phyloP scores from a whole-genome alignment of 139 green algal genomes.

The Chlamydomonas sphaeroides region DNA sequence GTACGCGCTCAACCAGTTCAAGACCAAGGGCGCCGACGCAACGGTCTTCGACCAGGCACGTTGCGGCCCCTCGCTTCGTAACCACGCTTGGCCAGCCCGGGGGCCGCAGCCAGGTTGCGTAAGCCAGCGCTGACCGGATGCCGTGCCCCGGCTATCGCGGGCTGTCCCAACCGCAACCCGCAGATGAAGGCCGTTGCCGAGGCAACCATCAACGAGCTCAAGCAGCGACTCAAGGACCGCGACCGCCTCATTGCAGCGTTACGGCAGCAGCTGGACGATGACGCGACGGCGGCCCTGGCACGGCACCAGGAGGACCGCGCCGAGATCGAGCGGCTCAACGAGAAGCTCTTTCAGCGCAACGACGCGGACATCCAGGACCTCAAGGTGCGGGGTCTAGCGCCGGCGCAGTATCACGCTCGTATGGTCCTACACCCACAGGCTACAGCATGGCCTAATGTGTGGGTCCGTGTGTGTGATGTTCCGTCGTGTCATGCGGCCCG shows the following conservation, averaged over 20 bases:
- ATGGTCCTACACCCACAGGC: no score
- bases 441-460: no score
- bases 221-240: conserved; percentile 56
- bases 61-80: no score
- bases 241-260: conserved; percentile 24
- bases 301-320: conserved; percentile 59
- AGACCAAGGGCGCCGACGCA: conserved; percentile 39
- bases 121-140: no score
- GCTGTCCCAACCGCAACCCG: not conserved
- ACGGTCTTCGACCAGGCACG: conserved; percentile 36
- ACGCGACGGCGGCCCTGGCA: conserved; percentile 50
- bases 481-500: no score
- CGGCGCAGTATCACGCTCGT: no score
- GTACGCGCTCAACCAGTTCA: conserved; percentile 49
- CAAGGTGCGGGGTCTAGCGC: conserved; percentile 51
- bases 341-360: conserved; percentile 67
- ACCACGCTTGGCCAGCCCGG: no score
- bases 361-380: conserved; percentile 57
- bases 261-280: conserved; percentile 45
- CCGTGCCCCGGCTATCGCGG: no score
- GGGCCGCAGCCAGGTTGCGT: no score
- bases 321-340: conserved; percentile 70
- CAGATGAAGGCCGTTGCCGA: conserved; percentile 72
- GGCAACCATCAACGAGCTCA: conserved; percentile 71
- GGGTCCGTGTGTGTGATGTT: no score